Evolutionary conservation across 1,139 yeast species (phyloP), one percentile per base, ranked within the genome.

Genomic region (Protomyces arabidopsidicola): DNA sequence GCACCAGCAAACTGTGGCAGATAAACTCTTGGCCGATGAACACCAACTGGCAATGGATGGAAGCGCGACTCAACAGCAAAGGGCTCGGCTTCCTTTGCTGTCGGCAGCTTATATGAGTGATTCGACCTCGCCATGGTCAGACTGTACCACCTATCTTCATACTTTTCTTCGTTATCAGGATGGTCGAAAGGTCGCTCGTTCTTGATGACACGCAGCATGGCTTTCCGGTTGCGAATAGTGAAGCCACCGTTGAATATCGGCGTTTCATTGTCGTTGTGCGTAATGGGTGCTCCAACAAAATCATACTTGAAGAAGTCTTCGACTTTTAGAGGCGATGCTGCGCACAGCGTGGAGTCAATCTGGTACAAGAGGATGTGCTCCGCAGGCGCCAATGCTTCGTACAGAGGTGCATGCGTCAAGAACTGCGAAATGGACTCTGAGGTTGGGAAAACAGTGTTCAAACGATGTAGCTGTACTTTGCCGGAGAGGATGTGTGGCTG

Each of bases 221-320:
- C 39, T 6, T 57, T 48, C 12, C 61, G 48, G 22, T 57, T 57
- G 20, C 61, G 55, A 22, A 57, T 18, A 6, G 55, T 36, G 34
- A 57, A 39, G 20, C 61, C 61, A 31, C 61, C 61, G 38, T 57
- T 57, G 42, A 38, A 38, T 3, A 38, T 6, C 16, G 51, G 24
- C 22, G 31, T 48, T 14, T 20, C 53, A 22, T 34, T 14, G 3
- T 38, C 16, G 2, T 35, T 31, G 18, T 34, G 38, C 50, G 16
- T 53, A 24, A 57, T 20, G 34, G 61, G 61, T 10, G 61, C 61
- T 4, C 61, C 61, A 16, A 57, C 39, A 38, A 35, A 57, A 22
- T 57, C 61, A 39, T 35, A 57, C 55, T 51, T 45, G 51, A 57
- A 51, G 27, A 57, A 57, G 39, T 57, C 61, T 38, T 57, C 55